A percentile compares a stretch with the other conserved stretches of the same genome.
Conservation (phyloP, 2,329 filamentous ascomycete species). For the Aspergillus tamarii region DNA sequence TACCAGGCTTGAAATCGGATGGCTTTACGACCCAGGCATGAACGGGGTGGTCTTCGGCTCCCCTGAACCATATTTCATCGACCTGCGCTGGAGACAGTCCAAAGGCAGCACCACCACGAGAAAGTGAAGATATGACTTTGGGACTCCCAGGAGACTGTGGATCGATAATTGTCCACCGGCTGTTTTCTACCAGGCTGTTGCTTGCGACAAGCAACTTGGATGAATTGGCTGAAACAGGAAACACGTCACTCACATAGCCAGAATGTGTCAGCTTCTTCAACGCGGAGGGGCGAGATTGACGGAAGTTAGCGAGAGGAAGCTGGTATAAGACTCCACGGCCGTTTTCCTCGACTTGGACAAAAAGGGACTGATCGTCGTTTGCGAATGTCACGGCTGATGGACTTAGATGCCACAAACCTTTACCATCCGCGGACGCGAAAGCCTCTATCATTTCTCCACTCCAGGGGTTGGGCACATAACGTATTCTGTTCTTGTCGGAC, state of each 20-base stretch:
- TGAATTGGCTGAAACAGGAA: conserved; percentile 38
- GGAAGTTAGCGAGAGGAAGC: conserved; percentile 36
- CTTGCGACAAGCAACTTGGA: conserved; percentile 46
- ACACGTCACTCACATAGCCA: conserved; percentile 46
- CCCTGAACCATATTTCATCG: conserved; percentile 50
- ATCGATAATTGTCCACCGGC: conserved; percentile 47
- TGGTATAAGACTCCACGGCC: conserved; percentile 49
- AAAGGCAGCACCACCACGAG: conserved; percentile 41
- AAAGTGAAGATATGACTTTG: conserved; percentile 43
- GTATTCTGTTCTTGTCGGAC: conserved; percentile 50
- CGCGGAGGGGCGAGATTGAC: conserved; percentile 31
- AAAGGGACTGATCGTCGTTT: conserved; percentile 44
- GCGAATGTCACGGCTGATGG: conserved; percentile 47
- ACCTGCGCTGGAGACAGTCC: conserved; percentile 48
- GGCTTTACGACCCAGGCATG: conserved; percentile 54
- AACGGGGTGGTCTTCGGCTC: conserved; percentile 47
- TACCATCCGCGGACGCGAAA: conserved; percentile 41
- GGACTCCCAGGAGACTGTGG: conserved; percentile 33
- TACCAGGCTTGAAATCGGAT: conserved; percentile 46
- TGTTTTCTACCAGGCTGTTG: conserved; percentile 50
- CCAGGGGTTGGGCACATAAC: conserved; percentile 48
- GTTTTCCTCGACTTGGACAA: conserved; percentile 46
- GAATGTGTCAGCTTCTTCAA: conserved; percentile 44
- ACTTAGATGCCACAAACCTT: conserved; percentile 47
- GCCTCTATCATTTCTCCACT: conserved; percentile 43